These are phyloP conservation scores for Echinosophora koreensis DNA, from an alignment of 306 rosid genomes.

Conservation along the genomic window DNA sequence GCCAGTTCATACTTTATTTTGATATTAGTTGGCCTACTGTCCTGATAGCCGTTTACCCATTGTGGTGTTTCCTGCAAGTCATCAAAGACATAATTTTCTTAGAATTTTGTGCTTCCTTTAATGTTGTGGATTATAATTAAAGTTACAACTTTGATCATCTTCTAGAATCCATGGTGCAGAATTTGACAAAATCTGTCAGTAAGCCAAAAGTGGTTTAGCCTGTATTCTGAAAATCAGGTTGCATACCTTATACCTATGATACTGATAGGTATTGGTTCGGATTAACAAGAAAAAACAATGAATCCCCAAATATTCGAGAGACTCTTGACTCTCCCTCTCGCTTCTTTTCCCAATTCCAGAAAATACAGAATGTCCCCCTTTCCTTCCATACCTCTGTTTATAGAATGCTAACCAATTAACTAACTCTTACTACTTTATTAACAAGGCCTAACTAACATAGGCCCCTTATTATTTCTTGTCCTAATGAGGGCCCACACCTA, in stretches of 20 bases:
- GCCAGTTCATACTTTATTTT: conserved; percentile 9
- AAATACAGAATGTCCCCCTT: no score
- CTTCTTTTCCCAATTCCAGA: no score
- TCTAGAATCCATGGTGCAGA: background rate
- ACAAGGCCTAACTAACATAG: no score
- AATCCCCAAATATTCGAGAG: no score
- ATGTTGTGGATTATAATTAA: conserved; percentile 6
- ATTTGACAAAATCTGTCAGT: conserved; percentile 19
- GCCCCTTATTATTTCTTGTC: no score
- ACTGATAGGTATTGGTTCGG: no score
- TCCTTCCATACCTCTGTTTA: no score
- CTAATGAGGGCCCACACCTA: no score
- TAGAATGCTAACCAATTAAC: no score
- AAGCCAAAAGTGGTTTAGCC: background rate
- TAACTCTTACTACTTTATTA: no score
- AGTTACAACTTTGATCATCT: background rate
- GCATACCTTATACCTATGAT: background rate
- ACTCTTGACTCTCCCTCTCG: no score
- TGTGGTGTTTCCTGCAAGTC: background rate
- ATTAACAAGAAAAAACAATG: no score
- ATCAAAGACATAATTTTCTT: conserved; percentile 28
- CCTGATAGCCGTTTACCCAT: background rate
- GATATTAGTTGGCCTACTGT: background rate
- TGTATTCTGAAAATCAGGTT: background rate
- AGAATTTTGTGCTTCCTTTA: conserved; percentile 20